These are phyloP conservation scores for Solanum pimpinellifolium DNA, from an alignment of 257 asterid species.

Conservation along the genomic window DNA sequence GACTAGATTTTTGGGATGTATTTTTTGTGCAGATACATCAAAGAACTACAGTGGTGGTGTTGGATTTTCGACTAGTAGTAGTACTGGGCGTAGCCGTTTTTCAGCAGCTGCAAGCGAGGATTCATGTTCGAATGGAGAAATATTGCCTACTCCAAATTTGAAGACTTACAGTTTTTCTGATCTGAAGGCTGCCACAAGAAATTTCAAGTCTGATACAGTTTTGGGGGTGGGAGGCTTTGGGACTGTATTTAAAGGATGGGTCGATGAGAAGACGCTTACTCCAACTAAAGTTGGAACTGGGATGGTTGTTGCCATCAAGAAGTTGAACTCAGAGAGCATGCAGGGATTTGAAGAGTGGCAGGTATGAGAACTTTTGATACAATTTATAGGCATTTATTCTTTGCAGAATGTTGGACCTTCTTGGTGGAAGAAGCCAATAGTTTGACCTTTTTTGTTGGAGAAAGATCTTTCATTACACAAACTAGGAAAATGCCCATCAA, in stretches of 20 bases:
- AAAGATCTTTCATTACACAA: neutral
- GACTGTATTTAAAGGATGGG: conserved; percentile 46
- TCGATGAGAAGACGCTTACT: conserved; percentile 28
- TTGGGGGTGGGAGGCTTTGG: conserved; percentile 46
- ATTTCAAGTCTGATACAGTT: conserved; percentile 32
- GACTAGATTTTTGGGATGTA: neutral
- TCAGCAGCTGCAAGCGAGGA: conserved; percentile 27
- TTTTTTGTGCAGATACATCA: conserved; percentile 36
- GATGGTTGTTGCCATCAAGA: conserved; percentile 39
- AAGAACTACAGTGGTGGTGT: conserved; percentile 20
- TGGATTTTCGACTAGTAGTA: conserved; percentile 18
- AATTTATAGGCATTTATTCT: neutral
- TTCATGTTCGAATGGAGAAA: conserved; percentile 13
- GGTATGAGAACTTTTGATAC: conserved; percentile 1
- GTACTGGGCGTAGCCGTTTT: conserved; percentile 30
- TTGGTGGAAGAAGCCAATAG: neutral
- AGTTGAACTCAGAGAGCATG: conserved; percentile 27
- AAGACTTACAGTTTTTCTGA: conserved; percentile 24
- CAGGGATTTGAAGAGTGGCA: conserved; percentile 50
- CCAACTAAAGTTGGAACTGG: conserved; percentile 28
- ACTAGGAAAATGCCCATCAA: neutral
- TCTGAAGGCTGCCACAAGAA: conserved; percentile 26
- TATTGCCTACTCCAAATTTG: conserved; percentile 19
- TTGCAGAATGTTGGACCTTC: neutral
- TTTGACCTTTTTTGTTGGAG: neutral